A percentile compares a stretch with the other conserved stretches of the same genome.
Conservation (phyloP, 1,284 basidiomycete genomes). For the Cystobasidium sp. region DNA sequence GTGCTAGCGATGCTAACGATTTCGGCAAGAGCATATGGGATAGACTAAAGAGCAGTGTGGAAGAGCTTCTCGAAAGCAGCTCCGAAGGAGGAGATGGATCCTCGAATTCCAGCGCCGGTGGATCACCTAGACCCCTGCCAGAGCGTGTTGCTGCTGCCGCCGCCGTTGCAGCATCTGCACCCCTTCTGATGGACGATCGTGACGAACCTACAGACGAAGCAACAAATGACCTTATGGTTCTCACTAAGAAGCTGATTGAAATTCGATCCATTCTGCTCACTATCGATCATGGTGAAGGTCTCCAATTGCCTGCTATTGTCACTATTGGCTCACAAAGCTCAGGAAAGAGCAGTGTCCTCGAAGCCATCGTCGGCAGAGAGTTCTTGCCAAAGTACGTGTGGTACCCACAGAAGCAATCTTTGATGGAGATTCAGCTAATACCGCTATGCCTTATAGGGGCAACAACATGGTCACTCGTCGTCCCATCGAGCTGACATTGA, state of each 20-base stretch:
- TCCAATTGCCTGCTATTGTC: slow-evolving; percentile 95
- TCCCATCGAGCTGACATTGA: slow-evolving; percentile 94
- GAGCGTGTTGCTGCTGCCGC: slow-evolving; percentile 28
- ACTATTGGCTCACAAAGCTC: slow-evolving; percentile 98
- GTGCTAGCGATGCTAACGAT: slow-evolving; percentile 22
- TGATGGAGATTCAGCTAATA: not conserved
- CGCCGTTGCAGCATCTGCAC: slow-evolving; percentile 23
- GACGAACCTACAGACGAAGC: slow-evolving; percentile 36
- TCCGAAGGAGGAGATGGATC: slow-evolving; percentile 17
- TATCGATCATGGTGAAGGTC: slow-evolving; percentile 90
- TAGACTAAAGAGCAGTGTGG: slow-evolving; percentile 13
- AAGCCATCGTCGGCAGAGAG: slow-evolving; percentile 96
- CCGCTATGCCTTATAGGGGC: slow-evolving; percentile 68
- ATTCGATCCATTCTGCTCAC: slow-evolving; percentile 90
- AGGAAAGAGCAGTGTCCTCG: slow-evolving; percentile 95
- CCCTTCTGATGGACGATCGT: slow-evolving; percentile 21
- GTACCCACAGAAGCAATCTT: slow-evolving; percentile 3
- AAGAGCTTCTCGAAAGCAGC: slow-evolving; percentile 26
- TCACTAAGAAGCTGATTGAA: slow-evolving; percentile 95
- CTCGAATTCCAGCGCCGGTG: slow-evolving; percentile 1
- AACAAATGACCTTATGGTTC: slow-evolving; percentile 71
- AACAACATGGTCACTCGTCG: slow-evolving; percentile 99
- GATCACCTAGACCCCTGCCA: slow-evolving; percentile 10
- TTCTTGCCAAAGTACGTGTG: slow-evolving; percentile 88
- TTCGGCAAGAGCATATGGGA: slow-evolving; percentile 34